These are phyloP conservation scores for Pichia heedii DNA, from an alignment of 805 yeast species.

Conservation along the genomic window DNA sequence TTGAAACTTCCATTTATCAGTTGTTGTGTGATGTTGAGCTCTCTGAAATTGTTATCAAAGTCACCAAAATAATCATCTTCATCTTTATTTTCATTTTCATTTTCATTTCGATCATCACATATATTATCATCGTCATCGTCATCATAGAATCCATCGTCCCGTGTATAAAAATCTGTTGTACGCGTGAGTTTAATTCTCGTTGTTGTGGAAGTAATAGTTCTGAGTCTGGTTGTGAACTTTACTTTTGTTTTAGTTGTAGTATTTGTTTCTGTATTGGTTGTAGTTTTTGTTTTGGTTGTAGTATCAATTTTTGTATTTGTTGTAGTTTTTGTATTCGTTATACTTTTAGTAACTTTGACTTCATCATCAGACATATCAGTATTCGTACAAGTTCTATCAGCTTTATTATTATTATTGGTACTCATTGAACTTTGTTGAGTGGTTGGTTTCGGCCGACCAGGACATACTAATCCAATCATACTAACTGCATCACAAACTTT, in stretches of 20 bases:
- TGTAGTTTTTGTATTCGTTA: not conserved
- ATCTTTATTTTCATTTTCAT: not conserved
- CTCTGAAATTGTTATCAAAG: not conserved
- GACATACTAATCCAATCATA: not conserved
- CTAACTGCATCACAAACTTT: not conserved
- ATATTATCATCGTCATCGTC: not conserved
- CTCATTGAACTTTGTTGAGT: not conserved
- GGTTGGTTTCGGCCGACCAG: not conserved
- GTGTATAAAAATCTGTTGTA: not conserved
- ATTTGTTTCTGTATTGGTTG: constrained; percentile 5
- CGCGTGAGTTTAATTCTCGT: not conserved
- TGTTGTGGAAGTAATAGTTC: not conserved
- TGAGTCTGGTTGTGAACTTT: not conserved
- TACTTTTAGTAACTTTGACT: not conserved
- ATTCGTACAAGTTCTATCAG: not conserved
- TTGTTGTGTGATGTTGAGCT: not conserved
- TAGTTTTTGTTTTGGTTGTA: constrained; percentile 4
- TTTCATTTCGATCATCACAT: not conserved
- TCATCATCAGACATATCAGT: not conserved
- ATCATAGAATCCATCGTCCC: not conserved
- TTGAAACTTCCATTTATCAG: not conserved
- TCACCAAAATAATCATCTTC: not conserved
- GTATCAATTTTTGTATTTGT: constrained; percentile 10
- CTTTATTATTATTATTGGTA: not conserved
- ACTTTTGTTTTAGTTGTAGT: not conserved